Evolutionary conservation across 2,329 filamentous ascomycete species (phyloP).

Genomic region (Penicillium sp.): DNA sequence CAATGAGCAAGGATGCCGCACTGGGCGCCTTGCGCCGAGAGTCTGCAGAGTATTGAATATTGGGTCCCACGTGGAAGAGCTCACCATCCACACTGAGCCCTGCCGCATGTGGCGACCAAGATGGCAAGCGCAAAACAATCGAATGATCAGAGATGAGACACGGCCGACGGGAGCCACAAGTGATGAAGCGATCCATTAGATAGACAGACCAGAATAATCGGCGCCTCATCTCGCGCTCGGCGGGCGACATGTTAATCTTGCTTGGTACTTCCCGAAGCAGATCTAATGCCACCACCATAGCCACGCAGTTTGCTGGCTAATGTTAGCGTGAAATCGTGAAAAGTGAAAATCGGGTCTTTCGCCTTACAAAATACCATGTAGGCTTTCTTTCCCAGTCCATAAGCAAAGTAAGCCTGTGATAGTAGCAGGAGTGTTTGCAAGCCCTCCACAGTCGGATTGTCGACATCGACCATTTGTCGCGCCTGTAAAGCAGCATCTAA

Average conservation of each 20-base stretch:
- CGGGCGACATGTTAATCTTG: slow-evolving; percentile 59
- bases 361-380: slow-evolving; percentile 76
- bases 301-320: slow-evolving; percentile 65
- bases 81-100: slow-evolving; percentile 69
- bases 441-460: slow-evolving; percentile 76
- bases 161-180: slow-evolving; percentile 76
- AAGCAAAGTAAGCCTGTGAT: slow-evolving; percentile 71
- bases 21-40: slow-evolving; percentile 70
- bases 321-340: background rate
- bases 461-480: slow-evolving; percentile 68
- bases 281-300: slow-evolving; percentile 80
- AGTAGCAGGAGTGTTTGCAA: slow-evolving; percentile 74
- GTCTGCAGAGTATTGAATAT: slow-evolving; percentile 69
- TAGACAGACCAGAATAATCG: slow-evolving; percentile 90
- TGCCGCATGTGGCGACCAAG: slow-evolving; percentile 64
- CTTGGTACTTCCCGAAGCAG: slow-evolving; percentile 72
- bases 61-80: slow-evolving; percentile 77
- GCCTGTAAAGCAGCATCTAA: slow-evolving; percentile 72
- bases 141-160: slow-evolving; percentile 76
- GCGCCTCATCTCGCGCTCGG: slow-evolving; percentile 72
- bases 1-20: slow-evolving; percentile 76
- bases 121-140: slow-evolving; percentile 71
- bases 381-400: slow-evolving; percentile 77
- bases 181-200: slow-evolving; percentile 77
- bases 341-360: background rate